Percentiles rank a stretch among this genome's conserved stretches.
phyloP scores from a whole-genome alignment of 225 moss, liverwort and hornwort genomes.

The Marchantia polymorpha region DNA sequence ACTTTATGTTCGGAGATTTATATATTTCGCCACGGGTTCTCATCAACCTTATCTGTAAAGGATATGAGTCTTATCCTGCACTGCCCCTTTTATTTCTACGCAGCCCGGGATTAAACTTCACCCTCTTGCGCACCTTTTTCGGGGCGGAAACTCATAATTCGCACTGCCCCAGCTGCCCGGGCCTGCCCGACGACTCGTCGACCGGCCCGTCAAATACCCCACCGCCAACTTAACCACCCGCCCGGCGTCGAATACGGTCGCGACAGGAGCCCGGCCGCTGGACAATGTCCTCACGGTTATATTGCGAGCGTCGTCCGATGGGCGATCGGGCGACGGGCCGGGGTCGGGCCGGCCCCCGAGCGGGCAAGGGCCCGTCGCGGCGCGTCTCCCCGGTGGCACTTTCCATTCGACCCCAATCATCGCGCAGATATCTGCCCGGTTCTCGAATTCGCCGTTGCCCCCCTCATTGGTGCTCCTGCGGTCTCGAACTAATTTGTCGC shows the following conservation, averaged over 20 bases:
- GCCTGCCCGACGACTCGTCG: neutral
- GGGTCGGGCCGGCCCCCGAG: neutral
- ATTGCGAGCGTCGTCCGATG: neutral
- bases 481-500: constrained; percentile 3
- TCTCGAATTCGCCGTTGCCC: constrained; percentile 12
- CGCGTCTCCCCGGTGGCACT: constrained; percentile 5
- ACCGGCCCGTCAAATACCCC: constrained; percentile 9
- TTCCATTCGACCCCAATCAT: constrained; percentile 3
- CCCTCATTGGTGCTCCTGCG: constrained; percentile 10
- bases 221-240: constrained; percentile 2
- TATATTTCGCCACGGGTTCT: too few relatives aligned
- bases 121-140: neutral
- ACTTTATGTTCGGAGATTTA: too few relatives aligned
- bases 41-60: neutral
- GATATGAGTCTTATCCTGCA: constrained; percentile 16
- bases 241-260: neutral
- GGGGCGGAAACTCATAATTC: neutral
- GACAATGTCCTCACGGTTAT: neutral
- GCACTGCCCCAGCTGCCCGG: neutral
- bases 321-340: neutral
- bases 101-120: neutral
- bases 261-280: neutral
- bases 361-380: neutral
- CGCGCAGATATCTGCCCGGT: constrained; percentile 9
- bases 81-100: neutral